Conservation (phyloP, 139 green algal genomes). For the Chlorella sorokiniana region DNA sequence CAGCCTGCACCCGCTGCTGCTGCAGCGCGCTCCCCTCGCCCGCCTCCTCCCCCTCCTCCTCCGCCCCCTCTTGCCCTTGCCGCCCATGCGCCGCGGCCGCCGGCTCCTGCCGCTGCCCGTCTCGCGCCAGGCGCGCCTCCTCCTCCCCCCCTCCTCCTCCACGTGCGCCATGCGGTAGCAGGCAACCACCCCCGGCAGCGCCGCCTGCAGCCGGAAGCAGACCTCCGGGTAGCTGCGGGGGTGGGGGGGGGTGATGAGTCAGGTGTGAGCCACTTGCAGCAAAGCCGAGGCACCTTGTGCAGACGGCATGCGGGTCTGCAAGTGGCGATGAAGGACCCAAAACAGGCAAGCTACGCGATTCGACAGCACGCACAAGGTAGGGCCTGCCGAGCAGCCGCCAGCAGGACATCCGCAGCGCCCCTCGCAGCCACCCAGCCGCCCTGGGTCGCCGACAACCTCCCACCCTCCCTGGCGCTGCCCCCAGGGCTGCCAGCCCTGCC, state of each 20-base stretch:
- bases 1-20: neutral
- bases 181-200: conserved; percentile 24
- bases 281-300: neutral
- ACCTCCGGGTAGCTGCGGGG: conserved; percentile 24
- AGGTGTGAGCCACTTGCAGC: neutral
- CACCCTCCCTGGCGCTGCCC: neutral
- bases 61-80: neutral
- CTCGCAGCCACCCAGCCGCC: too few relatives aligned
- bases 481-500: neutral
- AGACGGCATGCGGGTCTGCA: neutral
- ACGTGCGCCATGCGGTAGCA: conserved; percentile 54
- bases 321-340: too few relatives aligned
- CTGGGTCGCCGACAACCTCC: too few relatives aligned
- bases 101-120: neutral
- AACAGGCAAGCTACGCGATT: neutral
- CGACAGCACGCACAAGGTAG: too few relatives aligned
- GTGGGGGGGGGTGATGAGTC: neutral
- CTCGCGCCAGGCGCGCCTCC: neutral
- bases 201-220: conserved; percentile 28
- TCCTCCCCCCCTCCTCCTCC: conserved; percentile 19
- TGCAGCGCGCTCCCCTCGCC: neutral
- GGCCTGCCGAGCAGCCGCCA: too few relatives aligned
- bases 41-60: neutral
- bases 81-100: neutral
- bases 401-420: too few relatives aligned